These are phyloP conservation scores for Boletus insuetus DNA, from an alignment of 768 basidiomycete genomes.

Conservation along the genomic window DNA sequence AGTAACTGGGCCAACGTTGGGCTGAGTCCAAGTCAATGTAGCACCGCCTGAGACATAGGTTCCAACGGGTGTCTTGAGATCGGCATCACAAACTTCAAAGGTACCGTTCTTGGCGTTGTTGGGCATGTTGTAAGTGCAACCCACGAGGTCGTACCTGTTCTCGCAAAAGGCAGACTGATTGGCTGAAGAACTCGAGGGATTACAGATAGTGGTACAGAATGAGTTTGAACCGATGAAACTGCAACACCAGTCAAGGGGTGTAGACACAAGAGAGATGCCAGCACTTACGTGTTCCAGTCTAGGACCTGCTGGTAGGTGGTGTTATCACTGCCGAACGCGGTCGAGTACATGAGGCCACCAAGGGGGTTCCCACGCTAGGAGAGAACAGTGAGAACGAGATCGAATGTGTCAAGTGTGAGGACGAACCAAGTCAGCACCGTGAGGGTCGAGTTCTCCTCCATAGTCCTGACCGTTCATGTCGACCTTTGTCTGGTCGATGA, in stretches of 20 bases:
- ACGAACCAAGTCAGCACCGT: conserved; percentile 62
- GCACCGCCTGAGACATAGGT: conserved; percentile 41
- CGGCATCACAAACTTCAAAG: conserved; percentile 67
- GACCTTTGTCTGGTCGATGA: conserved; percentile 60
- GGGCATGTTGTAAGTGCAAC: conserved; percentile 74
- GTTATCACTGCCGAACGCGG: conserved; percentile 43
- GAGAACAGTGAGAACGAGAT: conserved; percentile 5
- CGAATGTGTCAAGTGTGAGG: conserved; percentile 5
- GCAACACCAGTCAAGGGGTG: conserved; percentile 9
- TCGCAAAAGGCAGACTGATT: conserved; percentile 53
- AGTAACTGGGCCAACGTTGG: conserved; percentile 29
- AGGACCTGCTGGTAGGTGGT: conserved; percentile 48
- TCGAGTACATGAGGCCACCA: conserved; percentile 69
- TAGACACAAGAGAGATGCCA: background rate
- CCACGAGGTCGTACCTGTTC: conserved; percentile 72
- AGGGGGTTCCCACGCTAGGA: conserved; percentile 75
- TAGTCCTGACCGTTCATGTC: conserved; percentile 51
- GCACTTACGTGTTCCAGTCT: conserved; percentile 62
- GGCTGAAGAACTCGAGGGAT: conserved; percentile 43
- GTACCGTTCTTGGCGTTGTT: conserved; percentile 51
- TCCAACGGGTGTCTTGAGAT: conserved; percentile 64
- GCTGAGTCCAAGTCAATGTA: conserved; percentile 43
- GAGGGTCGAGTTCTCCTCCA: conserved; percentile 79
- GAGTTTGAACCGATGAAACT: conserved; percentile 61
- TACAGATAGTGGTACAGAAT: conserved; percentile 75